Evolutionary conservation across 345 rosid species (phyloP).

Genomic region (Anacardium occidentale): DNA sequence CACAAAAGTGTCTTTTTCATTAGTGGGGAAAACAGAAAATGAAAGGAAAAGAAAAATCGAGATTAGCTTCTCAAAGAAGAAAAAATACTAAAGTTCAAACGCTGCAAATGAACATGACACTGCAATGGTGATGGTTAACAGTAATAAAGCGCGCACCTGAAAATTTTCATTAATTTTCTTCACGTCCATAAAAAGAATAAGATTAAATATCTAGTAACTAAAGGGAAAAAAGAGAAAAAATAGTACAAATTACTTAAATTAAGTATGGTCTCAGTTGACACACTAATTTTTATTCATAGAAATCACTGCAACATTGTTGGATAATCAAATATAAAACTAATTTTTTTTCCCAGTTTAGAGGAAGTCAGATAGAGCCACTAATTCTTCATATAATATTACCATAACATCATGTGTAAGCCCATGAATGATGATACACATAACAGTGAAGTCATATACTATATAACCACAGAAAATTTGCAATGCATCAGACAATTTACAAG

Average conservation of each 20-base stretch:
- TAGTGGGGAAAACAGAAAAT: too few species aligned
- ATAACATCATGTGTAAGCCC: neutral
- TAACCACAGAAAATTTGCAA: neutral
- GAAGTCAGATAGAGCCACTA: neutral
- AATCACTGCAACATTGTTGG: neutral
- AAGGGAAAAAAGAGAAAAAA: neutral
- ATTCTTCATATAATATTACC: neutral
- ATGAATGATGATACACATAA: neutral
- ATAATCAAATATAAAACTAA: neutral
- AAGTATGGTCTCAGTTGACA: neutral
- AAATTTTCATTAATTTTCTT: neutral
- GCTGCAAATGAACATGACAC: neutral
- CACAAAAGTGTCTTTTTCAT: neutral
- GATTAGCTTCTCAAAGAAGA: neutral
- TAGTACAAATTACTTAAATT: neutral
- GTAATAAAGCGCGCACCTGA: neutral
- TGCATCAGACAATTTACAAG: neutral
- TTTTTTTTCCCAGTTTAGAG: neutral
- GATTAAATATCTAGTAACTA: neutral
- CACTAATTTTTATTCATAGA: neutral
- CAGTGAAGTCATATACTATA: neutral
- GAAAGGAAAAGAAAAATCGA: neutral
- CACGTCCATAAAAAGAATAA: neutral
- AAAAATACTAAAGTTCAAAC: neutral
- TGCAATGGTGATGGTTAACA: neutral